phyloP scores from a whole-genome alignment of 2,329 filamentous ascomycete genomes.

The Gnomoniopsis sp. region DNA sequence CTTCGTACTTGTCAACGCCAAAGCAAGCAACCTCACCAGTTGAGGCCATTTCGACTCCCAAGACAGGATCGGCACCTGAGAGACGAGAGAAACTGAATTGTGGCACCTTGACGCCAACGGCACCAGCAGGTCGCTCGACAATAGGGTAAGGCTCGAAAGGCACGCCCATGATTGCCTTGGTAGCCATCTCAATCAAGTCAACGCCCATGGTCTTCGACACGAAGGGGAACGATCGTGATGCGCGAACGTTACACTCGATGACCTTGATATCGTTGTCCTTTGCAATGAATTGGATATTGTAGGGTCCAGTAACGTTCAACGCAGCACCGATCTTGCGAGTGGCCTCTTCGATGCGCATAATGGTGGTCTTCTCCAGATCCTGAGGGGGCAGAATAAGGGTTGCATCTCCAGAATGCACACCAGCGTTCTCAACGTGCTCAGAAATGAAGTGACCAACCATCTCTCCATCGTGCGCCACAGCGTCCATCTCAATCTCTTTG shows the following conservation, averaged over 20 bases:
- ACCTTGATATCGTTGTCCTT: constrained; percentile 99
- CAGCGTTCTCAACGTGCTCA: constrained; percentile 97
- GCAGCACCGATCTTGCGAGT: constrained; percentile 93
- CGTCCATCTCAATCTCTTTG: constrained; percentile 99
- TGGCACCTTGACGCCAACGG: constrained; percentile 95
- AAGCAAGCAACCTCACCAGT: constrained; percentile 98
- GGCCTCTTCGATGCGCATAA: constrained; percentile 87
- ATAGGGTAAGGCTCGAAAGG: constrained; percentile 81
- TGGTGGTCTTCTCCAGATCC: constrained; percentile 85
- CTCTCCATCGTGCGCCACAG: constrained; percentile 83
- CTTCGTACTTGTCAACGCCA: constrained; percentile 92
- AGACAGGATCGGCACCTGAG: constrained; percentile 90
- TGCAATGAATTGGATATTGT: constrained; percentile 99
- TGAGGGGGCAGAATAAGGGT: constrained; percentile 93
- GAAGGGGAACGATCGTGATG: constrained; percentile 95
- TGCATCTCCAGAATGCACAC: constrained; percentile 96
- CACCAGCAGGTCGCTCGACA: constrained; percentile 70
- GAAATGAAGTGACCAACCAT: constrained; percentile 97
- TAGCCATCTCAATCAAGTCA: constrained; percentile 97
- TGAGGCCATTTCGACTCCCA: constrained; percentile 98
- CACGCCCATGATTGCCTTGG: constrained; percentile 88
- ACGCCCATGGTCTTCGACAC: constrained; percentile 98
- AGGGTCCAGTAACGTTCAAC: constrained; percentile 92
- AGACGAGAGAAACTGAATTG: constrained; percentile 99
- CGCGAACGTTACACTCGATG: constrained; percentile 97